phyloP scores from a whole-genome alignment of 164 flowering plant genomes.

The Santalum album region DNA sequence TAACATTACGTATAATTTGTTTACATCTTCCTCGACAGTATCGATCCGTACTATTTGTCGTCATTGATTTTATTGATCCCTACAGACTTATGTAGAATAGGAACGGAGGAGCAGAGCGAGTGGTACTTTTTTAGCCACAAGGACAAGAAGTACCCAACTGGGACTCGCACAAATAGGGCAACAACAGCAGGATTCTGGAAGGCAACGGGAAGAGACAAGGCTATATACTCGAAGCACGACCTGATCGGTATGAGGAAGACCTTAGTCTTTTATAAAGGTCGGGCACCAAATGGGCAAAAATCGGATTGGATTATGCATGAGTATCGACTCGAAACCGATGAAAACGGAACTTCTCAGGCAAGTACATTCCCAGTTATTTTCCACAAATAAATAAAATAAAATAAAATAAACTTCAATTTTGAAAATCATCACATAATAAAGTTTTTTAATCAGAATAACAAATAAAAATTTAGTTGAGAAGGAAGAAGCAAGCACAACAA shows the following conservation, averaged over 20 bases:
- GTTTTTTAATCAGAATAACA: too few relatives aligned
- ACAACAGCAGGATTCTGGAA: slow-evolving; percentile 88
- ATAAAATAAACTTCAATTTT: not conserved
- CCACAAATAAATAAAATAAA: not conserved
- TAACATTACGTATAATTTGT: too few relatives aligned
- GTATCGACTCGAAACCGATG: slow-evolving; percentile 69
- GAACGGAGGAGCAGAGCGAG: slow-evolving; percentile 60
- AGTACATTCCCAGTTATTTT: slow-evolving; percentile 9
- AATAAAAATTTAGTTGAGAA: too few relatives aligned
- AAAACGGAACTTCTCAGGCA: slow-evolving; percentile 64
- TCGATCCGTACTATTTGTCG: not conserved
- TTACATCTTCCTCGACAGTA: not conserved
- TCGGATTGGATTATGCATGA: slow-evolving; percentile 93
- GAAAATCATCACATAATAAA: not conserved
- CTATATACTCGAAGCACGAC: slow-evolving; percentile 53
- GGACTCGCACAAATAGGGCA: slow-evolving; percentile 74
- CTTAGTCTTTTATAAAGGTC: slow-evolving; percentile 71
- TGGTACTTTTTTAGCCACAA: slow-evolving; percentile 87
- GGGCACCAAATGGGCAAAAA: slow-evolving; percentile 75
- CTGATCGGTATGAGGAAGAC: slow-evolving; percentile 84
- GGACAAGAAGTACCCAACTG: slow-evolving; percentile 81
- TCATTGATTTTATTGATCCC: not conserved
- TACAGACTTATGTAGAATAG: slow-evolving; percentile 58
- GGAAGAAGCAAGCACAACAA: too few relatives aligned
- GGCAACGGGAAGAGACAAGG: slow-evolving; percentile 81